Base-by-base conservation (phyloP, 345 rosid species). In the Anastatica hierochuntica region DNA sequence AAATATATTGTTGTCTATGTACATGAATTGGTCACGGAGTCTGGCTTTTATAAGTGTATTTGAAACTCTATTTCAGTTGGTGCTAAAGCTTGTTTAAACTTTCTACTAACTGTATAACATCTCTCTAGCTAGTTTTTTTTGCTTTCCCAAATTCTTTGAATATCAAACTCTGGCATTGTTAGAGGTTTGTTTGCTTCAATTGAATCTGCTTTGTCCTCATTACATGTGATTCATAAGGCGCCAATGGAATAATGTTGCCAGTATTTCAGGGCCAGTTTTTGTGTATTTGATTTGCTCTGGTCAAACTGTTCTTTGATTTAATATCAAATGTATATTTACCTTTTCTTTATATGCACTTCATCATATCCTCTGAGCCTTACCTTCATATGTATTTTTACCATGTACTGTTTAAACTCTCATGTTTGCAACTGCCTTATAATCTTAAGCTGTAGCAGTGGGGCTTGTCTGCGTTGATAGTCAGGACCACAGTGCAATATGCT, bases 21-120 rank as follows among this genome's bases (percentile, higher is more conserved):
- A 24, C 3, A 24, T 24, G 27, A 24, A 53, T 8, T 29, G 40
- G 19, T 38, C 43, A 30, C 3, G 30, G 18, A 41, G 14, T 30
- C 15, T 2, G 30, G 56, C 8, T 47, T 38, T 31, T 39, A 8
- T 47, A 47, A 7, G 10, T 15, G 36, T 17, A 30, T 33, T 4
- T 53, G 23, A 52, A 43, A n/a, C n/a, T 18, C 17, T 36, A 17
- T 18, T 38, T 17, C 7, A 11, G 46, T 62, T 15, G 37, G 45
- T 62, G 59, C 44, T 42, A 49, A 19, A 49, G 35, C 26, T 41
- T 60, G 43, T 60, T 20, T 40, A 8, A 11, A 52, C 35, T 5
- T 42, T 62, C 44, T 39, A 27, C 9, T 53, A 43, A 23, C 9
- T 21, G 3, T 44, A 9, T 20, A 12, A 37, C 18, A 14, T 60